These are phyloP conservation scores for Fusarium penzigii DNA, from an alignment of 2,329 filamentous ascomycete genomes.

Conservation along the genomic window DNA sequence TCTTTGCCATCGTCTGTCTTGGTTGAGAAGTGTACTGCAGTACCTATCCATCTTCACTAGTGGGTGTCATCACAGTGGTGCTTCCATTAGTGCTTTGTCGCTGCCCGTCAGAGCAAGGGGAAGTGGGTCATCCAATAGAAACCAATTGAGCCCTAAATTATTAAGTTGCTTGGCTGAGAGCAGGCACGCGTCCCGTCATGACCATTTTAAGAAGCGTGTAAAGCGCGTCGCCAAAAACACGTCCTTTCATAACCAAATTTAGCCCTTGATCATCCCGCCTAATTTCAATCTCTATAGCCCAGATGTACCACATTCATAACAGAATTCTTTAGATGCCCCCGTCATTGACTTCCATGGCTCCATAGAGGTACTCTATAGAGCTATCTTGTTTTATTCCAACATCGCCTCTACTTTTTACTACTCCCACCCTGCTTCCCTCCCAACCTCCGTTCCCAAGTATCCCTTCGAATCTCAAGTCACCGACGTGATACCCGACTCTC, in stretches of 20 bases:
- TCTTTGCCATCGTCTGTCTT: too few relatives aligned
- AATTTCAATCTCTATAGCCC: not conserved
- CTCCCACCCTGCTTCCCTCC: not conserved
- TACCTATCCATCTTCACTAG: too few relatives aligned
- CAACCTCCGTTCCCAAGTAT: not conserved
- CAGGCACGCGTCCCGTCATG: slow-evolving; percentile 24
- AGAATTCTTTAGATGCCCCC: not conserved
- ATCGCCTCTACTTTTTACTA: not conserved
- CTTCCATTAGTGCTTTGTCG: too few relatives aligned
- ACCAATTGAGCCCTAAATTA: too few relatives aligned
- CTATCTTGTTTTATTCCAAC: not conserved
- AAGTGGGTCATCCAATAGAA: too few relatives aligned
- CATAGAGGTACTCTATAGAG: not conserved
- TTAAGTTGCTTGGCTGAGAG: not conserved
- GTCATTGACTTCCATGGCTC: not conserved
- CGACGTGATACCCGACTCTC: slow-evolving; percentile 18
- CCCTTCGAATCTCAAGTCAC: slow-evolving; percentile 7
- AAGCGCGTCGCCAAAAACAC: slow-evolving; percentile 34
- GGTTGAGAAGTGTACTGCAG: too few relatives aligned
- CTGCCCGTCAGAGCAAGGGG: too few relatives aligned
- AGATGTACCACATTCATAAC: not conserved
- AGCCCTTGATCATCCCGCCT: slow-evolving; percentile 16
- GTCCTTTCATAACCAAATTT: slow-evolving; percentile 17
- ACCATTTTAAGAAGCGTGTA: slow-evolving; percentile 4
- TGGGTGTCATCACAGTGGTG: too few relatives aligned